Base-by-base conservation (phyloP, 805 yeast genomes). In the Teunomyces funiuensis region DNA sequence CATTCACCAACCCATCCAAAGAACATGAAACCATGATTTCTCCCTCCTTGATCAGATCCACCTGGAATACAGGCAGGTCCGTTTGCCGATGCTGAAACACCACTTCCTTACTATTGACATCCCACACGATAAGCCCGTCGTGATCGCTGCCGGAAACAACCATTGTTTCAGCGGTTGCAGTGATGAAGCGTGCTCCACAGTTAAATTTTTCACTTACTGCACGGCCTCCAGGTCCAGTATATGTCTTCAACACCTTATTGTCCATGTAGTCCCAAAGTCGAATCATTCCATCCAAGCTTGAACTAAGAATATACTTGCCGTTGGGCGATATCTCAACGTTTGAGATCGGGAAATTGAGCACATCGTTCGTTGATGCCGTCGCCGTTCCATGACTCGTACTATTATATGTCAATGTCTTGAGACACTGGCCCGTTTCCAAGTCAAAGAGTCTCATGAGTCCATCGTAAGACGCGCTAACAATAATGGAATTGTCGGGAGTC, bases 361-460 rank as follows among this genome's bases (percentile, higher is more conserved):
- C 73, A 37, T 71, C 74, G 38, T 50, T 58, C 14, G 74, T 70
- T 11, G 85, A 78, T 1, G 86, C 82, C 28, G 84, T 81, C 8
- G 76, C 76, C 1, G 76, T 71, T 5, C 76, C 76, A 36, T 77
- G 77, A 49, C 82, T 80, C 44, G 85, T 77, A 42, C 70, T 64
- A 53, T 86, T 91, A 55, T 83, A 86, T 26, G 90, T 88, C 50
- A 91, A 63, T 0, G 98, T 93, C 56, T 90, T 87, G 51, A 91
- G 68, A 67, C 98, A 91, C 51, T 89, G 96, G 4, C 97, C 97
- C 0, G 95, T 76, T 36, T 79, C 83, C 14, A 89, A 77, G 58
- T 90, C 97, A 70, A 95, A 91, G 13, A 91, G 67, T 37, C 99
- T 71, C 74, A 91, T 84, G 50, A 88, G 72, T 3, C 99, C 99